Conservation (phyloP, 148 eudicot genomes). For the Drosera capensis region DNA sequence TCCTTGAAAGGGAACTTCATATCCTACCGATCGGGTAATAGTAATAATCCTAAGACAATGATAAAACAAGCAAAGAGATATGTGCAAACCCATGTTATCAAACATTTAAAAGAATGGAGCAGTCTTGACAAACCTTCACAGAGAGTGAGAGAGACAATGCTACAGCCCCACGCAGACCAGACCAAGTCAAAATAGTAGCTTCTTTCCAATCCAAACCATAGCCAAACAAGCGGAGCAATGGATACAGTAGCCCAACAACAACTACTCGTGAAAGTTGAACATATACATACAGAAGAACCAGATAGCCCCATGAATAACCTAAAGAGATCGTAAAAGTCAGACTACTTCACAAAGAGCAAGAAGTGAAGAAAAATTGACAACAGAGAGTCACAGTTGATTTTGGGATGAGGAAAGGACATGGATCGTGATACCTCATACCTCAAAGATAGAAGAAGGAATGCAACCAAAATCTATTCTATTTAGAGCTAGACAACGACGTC, state of each 20-base stretch:
- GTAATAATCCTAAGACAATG: not conserved
- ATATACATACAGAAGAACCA: constrained; percentile 61
- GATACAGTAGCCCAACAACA: constrained; percentile 63
- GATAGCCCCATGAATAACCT: constrained; percentile 85
- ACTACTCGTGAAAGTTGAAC: constrained; percentile 58
- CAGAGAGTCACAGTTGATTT: too few species aligned
- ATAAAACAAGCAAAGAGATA: not conserved
- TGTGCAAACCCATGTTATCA: not conserved
- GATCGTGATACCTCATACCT: too few species aligned
- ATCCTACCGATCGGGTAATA: too few species aligned
- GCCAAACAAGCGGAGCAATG: constrained; percentile 60
- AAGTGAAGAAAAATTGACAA: not conserved
- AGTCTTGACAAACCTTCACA: constrained; percentile 34
- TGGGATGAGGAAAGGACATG: too few species aligned
- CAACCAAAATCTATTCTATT: too few species aligned
- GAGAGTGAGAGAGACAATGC: constrained; percentile 85
- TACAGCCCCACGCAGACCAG: constrained; percentile 92
- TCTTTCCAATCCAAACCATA: constrained; percentile 97
- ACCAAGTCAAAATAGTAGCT: constrained; percentile 74
- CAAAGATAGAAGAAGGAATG: too few species aligned
- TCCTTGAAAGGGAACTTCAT: too few species aligned
- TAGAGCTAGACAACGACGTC: too few species aligned
- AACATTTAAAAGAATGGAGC: not conserved
- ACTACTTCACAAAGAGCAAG: constrained; percentile 2
- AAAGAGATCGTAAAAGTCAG: constrained; percentile 4